Conservation (phyloP, 2,329 filamentous ascomycete species). For the Aspergillus sp. region DNA sequence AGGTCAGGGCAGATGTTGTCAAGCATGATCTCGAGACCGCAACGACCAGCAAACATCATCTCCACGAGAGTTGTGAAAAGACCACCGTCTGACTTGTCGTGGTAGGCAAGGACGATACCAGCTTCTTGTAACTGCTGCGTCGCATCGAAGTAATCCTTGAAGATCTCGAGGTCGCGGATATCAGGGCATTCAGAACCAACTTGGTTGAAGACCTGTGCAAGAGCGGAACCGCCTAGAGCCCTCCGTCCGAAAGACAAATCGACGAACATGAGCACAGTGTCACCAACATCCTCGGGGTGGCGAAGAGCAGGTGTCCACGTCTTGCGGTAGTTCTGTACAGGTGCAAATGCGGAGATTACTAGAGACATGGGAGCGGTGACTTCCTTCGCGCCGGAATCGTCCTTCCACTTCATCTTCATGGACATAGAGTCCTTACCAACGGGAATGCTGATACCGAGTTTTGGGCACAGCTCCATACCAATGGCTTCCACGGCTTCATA, state of each 20-base stretch:
- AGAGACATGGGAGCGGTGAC: constrained; percentile 91
- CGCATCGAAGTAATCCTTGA: constrained; percentile 91
- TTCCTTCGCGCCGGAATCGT: constrained; percentile 69
- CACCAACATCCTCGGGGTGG: constrained; percentile 80
- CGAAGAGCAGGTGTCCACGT: constrained; percentile 94
- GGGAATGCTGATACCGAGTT: constrained; percentile 88
- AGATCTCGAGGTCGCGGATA: constrained; percentile 74
- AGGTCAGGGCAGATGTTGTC: constrained; percentile 65
- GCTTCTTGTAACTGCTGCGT: constrained; percentile 66
- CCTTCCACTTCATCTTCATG: constrained; percentile 97
- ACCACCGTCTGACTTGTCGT: constrained; percentile 91
- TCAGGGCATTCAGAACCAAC: constrained; percentile 84
- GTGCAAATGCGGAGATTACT: constrained; percentile 85
- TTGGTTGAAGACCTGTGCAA: constrained; percentile 85
- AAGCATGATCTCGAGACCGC: constrained; percentile 80
- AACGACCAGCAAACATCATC: constrained; percentile 97
- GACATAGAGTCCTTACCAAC: constrained; percentile 98
- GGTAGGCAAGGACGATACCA: constrained; percentile 82
- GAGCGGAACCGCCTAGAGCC: constrained; percentile 83
- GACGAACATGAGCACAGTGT: constrained; percentile 85
- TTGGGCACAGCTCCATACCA: constrained; percentile 86
- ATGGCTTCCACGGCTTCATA: constrained; percentile 94
- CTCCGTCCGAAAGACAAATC: constrained; percentile 80
- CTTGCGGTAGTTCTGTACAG: constrained; percentile 75
- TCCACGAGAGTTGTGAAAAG: constrained; percentile 86